Conservation (phyloP, 2,329 filamentous ascomycete genomes). For the Alternaria conjuncta region DNA sequence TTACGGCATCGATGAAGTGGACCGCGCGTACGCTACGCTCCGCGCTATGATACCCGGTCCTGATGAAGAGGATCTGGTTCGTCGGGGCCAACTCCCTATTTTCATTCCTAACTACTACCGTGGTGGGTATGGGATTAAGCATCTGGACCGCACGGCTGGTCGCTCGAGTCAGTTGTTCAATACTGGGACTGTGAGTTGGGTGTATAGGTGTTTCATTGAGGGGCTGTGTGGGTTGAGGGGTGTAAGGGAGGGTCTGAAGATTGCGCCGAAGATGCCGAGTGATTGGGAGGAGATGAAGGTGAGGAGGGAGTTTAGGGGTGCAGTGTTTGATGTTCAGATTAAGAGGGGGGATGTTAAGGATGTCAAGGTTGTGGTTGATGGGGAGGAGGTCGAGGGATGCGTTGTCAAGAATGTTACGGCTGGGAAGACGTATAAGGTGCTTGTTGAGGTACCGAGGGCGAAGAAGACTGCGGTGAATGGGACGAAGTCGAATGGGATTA, state of each 20-base stretch:
- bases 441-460: conserved; percentile 46
- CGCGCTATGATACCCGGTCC: conserved; percentile 64
- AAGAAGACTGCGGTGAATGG: background rate
- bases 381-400: conserved; percentile 48
- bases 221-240: conserved; percentile 62
- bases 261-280: conserved; percentile 60
- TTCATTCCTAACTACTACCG: conserved; percentile 66
- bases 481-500: background rate
- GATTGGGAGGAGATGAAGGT: conserved; percentile 58
- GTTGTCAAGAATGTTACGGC: conserved; percentile 52
- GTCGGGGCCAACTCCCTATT: conserved; percentile 62
- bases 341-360: conserved; percentile 50
- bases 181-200: conserved; percentile 65
- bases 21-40: conserved; percentile 59
- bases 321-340: conserved; percentile 57
- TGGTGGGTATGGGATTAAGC: conserved; percentile 37
- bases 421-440: conserved; percentile 56
- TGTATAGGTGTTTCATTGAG: conserved; percentile 62
- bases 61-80: conserved; percentile 57
- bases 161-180: conserved; percentile 65
- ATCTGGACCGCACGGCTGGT: conserved; percentile 55
- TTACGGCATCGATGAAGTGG: conserved; percentile 58
- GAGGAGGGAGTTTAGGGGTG: conserved; percentile 58
- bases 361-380: conserved; percentile 52
- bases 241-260: conserved; percentile 54